Evolutionary conservation across 2,329 filamentous ascomycete genomes (phyloP), one percentile per base, ranked within the genome.

Genomic region (Colletotrichum noveboracense): DNA sequence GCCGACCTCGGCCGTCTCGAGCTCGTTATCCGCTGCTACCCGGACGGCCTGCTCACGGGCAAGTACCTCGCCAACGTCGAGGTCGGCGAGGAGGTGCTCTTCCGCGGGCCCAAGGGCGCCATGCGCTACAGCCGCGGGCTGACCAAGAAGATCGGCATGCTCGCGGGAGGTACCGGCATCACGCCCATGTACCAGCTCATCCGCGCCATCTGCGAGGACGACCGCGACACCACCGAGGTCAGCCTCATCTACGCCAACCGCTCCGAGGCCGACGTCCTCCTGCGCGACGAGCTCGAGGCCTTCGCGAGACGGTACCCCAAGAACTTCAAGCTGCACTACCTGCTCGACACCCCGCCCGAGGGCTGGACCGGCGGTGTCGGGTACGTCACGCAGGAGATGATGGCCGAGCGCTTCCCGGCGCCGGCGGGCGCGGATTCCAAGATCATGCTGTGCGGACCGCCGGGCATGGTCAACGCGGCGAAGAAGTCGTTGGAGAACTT

Each of bases 171-270:
- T 8, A 84, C 83, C 0, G 83, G 83, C 13, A 83, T 84, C 43
- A 84, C 58, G 1, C 82, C 83, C 13, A 83, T 84, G 81, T 84
- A 80, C 70, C 91, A 93, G 79, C 82, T 93, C 8, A 92, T 93
- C 79, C 88, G 91, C 6, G 90, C 91, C 58, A 66, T 74, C 71
- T 92, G 90, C 79, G 91, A 93, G 79, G 89, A 93, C 70, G 84
- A 88, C n/a, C 83, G 82, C 8, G 92, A 93, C 76, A 85, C 84
- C 1, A 93, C 92, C 0, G 82, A 90, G 77, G 81, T 93, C 56
- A 89, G 85, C 60, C 83, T 93, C 6, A 81, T 93, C 34, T 93
- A 92, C 75, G 92, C 90, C 34, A 93, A 92, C 81, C 85, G 88
- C 2, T 86, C 85, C 1, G 90, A 92, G 77, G 85, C 85, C 3